Evolutionary conservation across 306 rosid species (phyloP), one percentile per base, ranked within the genome.

Genomic region (Senna tora): DNA sequence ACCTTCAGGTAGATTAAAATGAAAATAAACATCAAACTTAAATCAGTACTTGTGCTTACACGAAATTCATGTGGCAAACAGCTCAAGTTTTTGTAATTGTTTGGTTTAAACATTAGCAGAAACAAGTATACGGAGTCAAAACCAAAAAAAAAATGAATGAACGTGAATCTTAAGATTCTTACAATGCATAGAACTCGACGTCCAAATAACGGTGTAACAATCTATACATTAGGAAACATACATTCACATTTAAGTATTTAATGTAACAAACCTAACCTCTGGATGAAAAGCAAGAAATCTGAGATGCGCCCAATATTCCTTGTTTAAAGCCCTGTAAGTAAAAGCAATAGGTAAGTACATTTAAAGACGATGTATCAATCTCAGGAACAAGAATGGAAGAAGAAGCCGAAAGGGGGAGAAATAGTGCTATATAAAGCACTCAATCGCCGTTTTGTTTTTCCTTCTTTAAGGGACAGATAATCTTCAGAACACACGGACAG

Each of bases 241-340:
- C 32, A 15, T 25, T 52, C 39, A 25, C 3, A 25, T 25, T 25
- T n/a, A n/a, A n/a, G n/a, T n/a, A n/a, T n/a, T n/a, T n/a, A n/a
- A n/a, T n/a, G n/a, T n/a, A n/a, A n/a, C n/a, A n/a, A n/a, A n/a
- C n/a, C n/a, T n/a, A n/a, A 91, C 95, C 97, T 92, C 73, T 91
- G 39, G 88, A 64, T 32, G 97, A 85, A 87, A 89, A 88, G 83
- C 17, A 76, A 68, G 85, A 75, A 39, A 76, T 43, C 79, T 84
- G 90, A 81, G 84, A 67, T 19, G 83, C 55, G 58, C 84, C 88
- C 73, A 86, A 34, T 30, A 84, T 34, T 79, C 85, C 89, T 69
- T 74, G 73, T 74, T 81, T 77, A 13, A 65, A 16, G 57, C 87
- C 80, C 98, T 94, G 91, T 73, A 79, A 54, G 49, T 7, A 39